These are phyloP conservation scores for Stenocarpella maydis DNA, from an alignment of 2,329 filamentous ascomycete genomes.

Conservation along the genomic window DNA sequence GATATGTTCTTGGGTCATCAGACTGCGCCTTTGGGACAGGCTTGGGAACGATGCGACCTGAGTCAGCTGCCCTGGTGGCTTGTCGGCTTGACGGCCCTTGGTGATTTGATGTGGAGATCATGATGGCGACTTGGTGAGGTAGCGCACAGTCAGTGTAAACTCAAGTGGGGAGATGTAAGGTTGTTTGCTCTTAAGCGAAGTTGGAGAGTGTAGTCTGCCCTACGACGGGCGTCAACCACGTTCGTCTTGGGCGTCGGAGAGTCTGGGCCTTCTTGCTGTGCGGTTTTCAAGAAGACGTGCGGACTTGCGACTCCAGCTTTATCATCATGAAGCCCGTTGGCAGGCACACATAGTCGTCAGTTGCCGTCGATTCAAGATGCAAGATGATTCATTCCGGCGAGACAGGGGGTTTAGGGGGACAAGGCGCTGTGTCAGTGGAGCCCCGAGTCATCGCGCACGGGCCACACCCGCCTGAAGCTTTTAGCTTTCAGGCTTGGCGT, in stretches of 20 bases:
- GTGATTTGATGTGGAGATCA: conserved; percentile 28
- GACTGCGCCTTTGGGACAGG: conserved; percentile 71
- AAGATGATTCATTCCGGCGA: conserved; percentile 27
- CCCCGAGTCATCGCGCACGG: background rate
- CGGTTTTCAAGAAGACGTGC: too few relatives aligned
- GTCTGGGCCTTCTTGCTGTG: background rate
- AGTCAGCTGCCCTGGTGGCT: conserved; percentile 53
- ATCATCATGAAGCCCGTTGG: background rate
- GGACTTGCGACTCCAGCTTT: background rate
- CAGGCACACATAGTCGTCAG: background rate
- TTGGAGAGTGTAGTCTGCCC: background rate
- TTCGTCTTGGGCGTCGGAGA: background rate
- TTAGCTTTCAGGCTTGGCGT: background rate
- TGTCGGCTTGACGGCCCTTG: conserved; percentile 43
- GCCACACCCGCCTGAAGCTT: conserved; percentile 13
- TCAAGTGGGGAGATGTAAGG: too few relatives aligned
- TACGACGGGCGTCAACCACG: background rate
- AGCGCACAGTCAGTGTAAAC: too few relatives aligned
- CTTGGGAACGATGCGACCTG: conserved; percentile 65
- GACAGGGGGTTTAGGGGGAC: background rate
- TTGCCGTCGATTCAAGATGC: conserved; percentile 20
- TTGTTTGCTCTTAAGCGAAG: too few relatives aligned
- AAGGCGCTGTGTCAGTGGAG: background rate
- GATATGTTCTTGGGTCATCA: conserved; percentile 76
- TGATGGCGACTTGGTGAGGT: background rate